Evolutionary conservation across 192 early-diverging fungal species (phyloP), one percentile per base, ranked within the genome.

Genomic region (Radiomyces spectabilis): DNA sequence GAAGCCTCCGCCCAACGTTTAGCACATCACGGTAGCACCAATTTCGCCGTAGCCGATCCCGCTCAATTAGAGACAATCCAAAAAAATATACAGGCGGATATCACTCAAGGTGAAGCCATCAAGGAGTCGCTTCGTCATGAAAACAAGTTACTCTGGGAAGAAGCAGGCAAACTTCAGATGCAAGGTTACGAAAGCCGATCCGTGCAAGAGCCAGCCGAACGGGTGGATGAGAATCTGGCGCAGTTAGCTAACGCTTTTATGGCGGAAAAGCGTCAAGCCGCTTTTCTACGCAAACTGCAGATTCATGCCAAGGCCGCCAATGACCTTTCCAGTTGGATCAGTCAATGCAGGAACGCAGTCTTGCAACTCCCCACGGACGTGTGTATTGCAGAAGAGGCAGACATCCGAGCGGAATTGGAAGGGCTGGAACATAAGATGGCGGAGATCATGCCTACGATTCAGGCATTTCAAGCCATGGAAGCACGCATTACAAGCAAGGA

Each of bases 271-370:
- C 56, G 45, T 18, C 67, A 69, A 35, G 31, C 53, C 4, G 45
- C 31, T 6, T 59, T 59, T 29, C 29, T 63, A 5, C 35, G 60
- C 4, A 57, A 69, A 6, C 43, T 63, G 10, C 43, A 57, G 18
- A 51, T 26, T 2, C 61, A 63, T 21, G 55, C 47, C 15, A 69
- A 69, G 54, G 52, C 60, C 3, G 56, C 60, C 3, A 31, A 42
- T 2, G 61, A 69, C 21, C 41, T 69, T 24, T 22, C 35, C 1
- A 51, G 16, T 1, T 69, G 67, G 67, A 50, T 69, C 19, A 26
- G 37, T 39, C 54, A 61, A 13, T 62, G 60, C 15, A 48, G 45
- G 4, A 19, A 46, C 5, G 59, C 67, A 12, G 33, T 65, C 1
- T 21, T 25, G n/a, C 29, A 65, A n/a, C 24, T 59, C 10, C 41